These are phyloP conservation scores for Talaromyces atroroseus DNA, from an alignment of 2,329 filamentous ascomycete species.

Conservation along the genomic window DNA sequence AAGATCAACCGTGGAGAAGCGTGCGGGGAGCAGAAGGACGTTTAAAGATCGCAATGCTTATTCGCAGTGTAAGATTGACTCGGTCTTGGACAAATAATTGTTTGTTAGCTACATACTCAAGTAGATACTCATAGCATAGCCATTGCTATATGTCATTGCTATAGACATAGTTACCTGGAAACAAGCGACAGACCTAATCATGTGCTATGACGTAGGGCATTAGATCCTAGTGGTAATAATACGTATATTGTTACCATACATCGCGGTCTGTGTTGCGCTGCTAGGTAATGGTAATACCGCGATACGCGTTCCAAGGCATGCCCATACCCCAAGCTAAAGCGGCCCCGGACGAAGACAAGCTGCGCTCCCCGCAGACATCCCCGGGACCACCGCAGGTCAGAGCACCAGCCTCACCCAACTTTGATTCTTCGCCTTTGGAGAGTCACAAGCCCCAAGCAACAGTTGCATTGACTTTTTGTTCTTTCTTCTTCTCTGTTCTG, in stretches of 20 bases:
- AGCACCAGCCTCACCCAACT: neutral
- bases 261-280: neutral
- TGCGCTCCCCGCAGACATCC: neutral
- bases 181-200: neutral
- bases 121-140: too few relatives aligned
- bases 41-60: too few relatives aligned
- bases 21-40: neutral
- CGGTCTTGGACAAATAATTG: neutral
- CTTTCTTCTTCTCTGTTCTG: constrained; percentile 12
- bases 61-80: too few relatives aligned
- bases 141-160: too few relatives aligned
- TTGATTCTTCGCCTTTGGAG: neutral
- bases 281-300: neutral
- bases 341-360: neutral
- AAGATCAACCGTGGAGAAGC: neutral
- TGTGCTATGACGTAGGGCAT: neutral
- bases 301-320: neutral
- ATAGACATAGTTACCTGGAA: too few relatives aligned
- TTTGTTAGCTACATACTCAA: neutral
- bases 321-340: too few relatives aligned
- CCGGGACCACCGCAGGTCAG: constrained; percentile 5
- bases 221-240: too few relatives aligned
- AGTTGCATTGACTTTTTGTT: neutral
- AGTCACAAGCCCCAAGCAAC: neutral
- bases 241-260: neutral